Evolutionary conservation across 441 rosid genomes (phyloP), one percentile per base, ranked within the genome.

Genomic region (Pelargonium citronellum): DNA sequence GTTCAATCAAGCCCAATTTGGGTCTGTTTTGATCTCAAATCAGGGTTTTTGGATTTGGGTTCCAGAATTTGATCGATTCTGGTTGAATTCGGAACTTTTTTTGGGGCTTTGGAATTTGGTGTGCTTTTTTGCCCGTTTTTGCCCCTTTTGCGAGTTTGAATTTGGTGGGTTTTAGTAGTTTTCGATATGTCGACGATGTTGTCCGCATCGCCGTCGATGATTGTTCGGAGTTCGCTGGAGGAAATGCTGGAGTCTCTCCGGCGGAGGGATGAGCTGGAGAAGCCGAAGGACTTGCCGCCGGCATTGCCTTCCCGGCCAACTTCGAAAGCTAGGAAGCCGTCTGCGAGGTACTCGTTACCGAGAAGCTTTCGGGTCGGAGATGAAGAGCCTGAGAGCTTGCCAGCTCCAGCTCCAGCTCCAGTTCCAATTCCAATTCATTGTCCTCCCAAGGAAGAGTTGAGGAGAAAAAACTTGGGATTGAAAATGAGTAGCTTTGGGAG

Each of bases 241-340:
- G 99, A 83, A 84, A 95, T 95, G 99, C 79, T 95, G 41, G 98
- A 90, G 34, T 85, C 93, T 19, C 85, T 95, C 41, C 83, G 92
- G 70, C 80, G 79, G 80, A 85, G 75, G 24, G 99, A 95, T 62
- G 95, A 91, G 71, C 68, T 70, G 69, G 97, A 89, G 74, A 87
- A 75, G 71, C 85, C 92, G 10, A 87, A 75, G 77, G 98, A 95
- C 77, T 76, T 86, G 76, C 99, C 98, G 0, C 99, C 99, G 3
- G 93, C 91, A 58, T 82, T 95, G 83, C 99, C 99, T 60, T 80
- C 92, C 9, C 90, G 99, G 66, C 99, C 99, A 17, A 81, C 83
- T 7, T 92, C 98, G 5, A 88, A 84, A 77, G 98, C 90, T 9
- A 79, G 99, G 69, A 88, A 88, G 75, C 99, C 99, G 0, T 85